Conservation (phyloP, 176 grass and related monocot species). For the Eleusine coracana region DNA sequence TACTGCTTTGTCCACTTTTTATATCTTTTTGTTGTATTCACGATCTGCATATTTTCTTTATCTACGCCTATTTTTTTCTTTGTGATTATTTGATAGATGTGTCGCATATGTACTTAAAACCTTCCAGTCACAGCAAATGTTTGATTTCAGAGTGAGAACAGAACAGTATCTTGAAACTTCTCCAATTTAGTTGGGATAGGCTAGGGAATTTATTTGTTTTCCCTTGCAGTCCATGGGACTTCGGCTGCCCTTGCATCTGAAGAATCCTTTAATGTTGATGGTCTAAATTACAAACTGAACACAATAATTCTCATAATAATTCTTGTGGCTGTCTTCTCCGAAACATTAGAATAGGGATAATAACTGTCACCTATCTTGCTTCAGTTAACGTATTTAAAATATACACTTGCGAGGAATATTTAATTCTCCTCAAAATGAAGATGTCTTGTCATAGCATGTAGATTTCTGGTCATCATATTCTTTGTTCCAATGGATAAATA, state of each 20-base stretch:
- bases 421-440: slow-evolving; percentile 23
- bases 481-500: not conserved
- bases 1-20: not conserved
- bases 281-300: slow-evolving; percentile 15
- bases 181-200: not conserved
- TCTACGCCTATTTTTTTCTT: not conserved
- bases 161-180: not conserved
- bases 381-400: slow-evolving; percentile 2
- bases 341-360: not conserved
- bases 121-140: not conserved
- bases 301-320: not conserved
- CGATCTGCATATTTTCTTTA: not conserved
- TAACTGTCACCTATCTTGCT: not conserved
- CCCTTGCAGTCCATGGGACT: slow-evolving; percentile 1
- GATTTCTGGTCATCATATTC: not conserved
- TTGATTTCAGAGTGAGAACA: not conserved
- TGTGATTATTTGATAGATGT: not conserved
- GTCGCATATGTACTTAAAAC: not conserved
- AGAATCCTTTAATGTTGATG: not conserved
- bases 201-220: not conserved
- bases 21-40: not conserved
- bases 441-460: slow-evolving; percentile 19
- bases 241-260: not conserved
- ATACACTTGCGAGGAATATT: not conserved
- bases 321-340: not conserved